phyloP scores from a whole-genome alignment of 2,329 filamentous ascomycete species.

The Pseudogymnoascus sp. region DNA sequence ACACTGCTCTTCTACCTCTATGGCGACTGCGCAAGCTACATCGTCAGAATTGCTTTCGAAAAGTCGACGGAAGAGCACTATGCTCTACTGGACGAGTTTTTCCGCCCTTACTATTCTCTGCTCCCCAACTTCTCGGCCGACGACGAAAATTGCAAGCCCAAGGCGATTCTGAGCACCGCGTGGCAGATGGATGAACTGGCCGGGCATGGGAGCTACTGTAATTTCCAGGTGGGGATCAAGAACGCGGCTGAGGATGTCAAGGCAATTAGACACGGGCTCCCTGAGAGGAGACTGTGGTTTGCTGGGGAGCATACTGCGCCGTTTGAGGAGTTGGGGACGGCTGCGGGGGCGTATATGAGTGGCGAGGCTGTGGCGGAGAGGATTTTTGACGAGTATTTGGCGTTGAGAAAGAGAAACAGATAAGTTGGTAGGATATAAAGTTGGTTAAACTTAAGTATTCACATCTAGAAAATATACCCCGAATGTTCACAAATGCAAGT shows the following conservation, averaged over 20 bases:
- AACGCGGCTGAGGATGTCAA: conserved; percentile 52
- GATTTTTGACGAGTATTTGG: conserved; percentile 47
- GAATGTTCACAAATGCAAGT: not conserved
- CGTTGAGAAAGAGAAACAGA: not conserved
- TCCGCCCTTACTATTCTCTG: conserved; percentile 55
- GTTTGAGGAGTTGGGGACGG: conserved; percentile 80
- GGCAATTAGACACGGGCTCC: conserved; percentile 37
- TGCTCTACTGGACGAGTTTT: conserved; percentile 34
- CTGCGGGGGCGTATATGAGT: conserved; percentile 86
- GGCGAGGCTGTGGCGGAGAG: conserved; percentile 68
- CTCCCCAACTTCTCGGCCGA: conserved; percentile 46
- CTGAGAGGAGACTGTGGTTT: conserved; percentile 42
- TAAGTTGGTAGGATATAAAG: not conserved
- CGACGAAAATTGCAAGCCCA: conserved; percentile 42
- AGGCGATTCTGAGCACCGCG: conserved; percentile 47
- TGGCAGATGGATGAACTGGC: conserved; percentile 60
- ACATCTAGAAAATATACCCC: not conserved
- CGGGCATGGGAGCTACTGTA: conserved; percentile 59
- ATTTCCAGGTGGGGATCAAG: conserved; percentile 55
- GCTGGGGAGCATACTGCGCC: conserved; percentile 74
- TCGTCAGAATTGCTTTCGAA: conserved; percentile 20
- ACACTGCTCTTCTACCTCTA: conserved; percentile 60
- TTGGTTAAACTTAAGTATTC: not conserved
- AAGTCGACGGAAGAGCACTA: conserved; percentile 20
- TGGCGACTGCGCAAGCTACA: conserved; percentile 33